Conservation (phyloP, 805 yeast genomes). For the Sugiyamaella americana region DNA sequence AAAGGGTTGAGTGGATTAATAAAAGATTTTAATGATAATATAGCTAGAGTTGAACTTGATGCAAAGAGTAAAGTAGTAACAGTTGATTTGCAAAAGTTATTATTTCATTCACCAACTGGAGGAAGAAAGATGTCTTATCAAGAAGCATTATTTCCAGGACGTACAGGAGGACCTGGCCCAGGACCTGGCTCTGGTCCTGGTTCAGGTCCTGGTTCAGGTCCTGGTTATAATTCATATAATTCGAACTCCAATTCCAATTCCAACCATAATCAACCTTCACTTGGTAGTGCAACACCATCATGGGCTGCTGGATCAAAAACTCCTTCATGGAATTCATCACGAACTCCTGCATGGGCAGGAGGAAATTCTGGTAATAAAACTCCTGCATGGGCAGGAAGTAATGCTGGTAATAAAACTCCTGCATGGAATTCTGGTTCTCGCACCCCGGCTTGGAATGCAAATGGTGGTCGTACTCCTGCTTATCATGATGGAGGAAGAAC, state of each 20-base stretch:
- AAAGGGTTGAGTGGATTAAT: constrained; percentile 93
- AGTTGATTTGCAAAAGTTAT: constrained; percentile 70
- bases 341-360: constrained; percentile 49
- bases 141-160: constrained; percentile 29
- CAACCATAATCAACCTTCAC: constrained; percentile 2
- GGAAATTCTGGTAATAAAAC: constrained; percentile 41
- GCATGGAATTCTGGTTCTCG: constrained; percentile 27
- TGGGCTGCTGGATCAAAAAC: constrained; percentile 36
- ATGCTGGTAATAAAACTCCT: constrained; percentile 36
- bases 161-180: constrained; percentile 18
- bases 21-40: constrained; percentile 85
- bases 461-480: not conserved
- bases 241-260: constrained; percentile 27
- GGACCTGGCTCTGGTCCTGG: not conserved
- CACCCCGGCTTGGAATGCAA: constrained; percentile 43
- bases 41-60: constrained; percentile 89
- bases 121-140: constrained; percentile 19
- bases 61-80: constrained; percentile 85
- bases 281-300: constrained; percentile 27
- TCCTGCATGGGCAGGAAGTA: constrained; percentile 36
- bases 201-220: constrained; percentile 2
- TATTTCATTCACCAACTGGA: constrained; percentile 64
- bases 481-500: constrained; percentile 29
- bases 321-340: constrained; percentile 39
- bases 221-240: constrained; percentile 2